Conservation (phyloP, 2,329 filamentous ascomycete genomes). For the Ophiostoma sp. region DNA sequence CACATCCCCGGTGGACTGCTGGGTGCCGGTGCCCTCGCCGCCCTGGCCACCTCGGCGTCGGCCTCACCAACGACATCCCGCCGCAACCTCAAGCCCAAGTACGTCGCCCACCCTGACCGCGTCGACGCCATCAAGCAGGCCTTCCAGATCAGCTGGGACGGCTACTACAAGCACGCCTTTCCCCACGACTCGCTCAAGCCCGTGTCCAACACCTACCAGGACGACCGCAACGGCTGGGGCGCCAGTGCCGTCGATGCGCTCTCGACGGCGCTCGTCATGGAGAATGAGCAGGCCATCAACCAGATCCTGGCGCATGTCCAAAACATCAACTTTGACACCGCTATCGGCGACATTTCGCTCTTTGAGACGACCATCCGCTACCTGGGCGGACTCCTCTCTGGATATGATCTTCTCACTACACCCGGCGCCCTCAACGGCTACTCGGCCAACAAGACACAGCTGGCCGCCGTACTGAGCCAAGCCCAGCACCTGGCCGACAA, state of each 20-base stretch:
- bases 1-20: slow-evolving; percentile 5
- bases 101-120: slow-evolving; percentile 42
- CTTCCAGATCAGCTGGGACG: slow-evolving; percentile 70
- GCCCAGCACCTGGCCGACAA: slow-evolving; percentile 68
- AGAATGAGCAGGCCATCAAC: slow-evolving; percentile 64
- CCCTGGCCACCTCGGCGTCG: slow-evolving; percentile 17
- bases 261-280: slow-evolving; percentile 77
- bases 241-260: slow-evolving; percentile 80
- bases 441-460: slow-evolving; percentile 41
- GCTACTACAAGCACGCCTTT: slow-evolving; percentile 72
- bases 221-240: slow-evolving; percentile 82
- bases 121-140: slow-evolving; percentile 65
- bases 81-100: slow-evolving; percentile 26
- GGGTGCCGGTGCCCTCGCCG: slow-evolving; percentile 16
- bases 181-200: slow-evolving; percentile 75
- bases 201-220: slow-evolving; percentile 61
- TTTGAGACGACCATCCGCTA: slow-evolving; percentile 94
- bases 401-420: slow-evolving; percentile 66
- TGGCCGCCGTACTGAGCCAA: slow-evolving; percentile 65
- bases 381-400: slow-evolving; percentile 75
- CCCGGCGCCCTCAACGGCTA: slow-evolving; percentile 58
- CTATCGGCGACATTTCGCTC: slow-evolving; percentile 64
- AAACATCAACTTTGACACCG: slow-evolving; percentile 68
- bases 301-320: slow-evolving; percentile 71
- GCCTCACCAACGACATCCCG: slow-evolving; percentile 21